phyloP scores from a whole-genome alignment of 2,329 filamentous ascomycete species.

The Colletotrichum sp. region DNA sequence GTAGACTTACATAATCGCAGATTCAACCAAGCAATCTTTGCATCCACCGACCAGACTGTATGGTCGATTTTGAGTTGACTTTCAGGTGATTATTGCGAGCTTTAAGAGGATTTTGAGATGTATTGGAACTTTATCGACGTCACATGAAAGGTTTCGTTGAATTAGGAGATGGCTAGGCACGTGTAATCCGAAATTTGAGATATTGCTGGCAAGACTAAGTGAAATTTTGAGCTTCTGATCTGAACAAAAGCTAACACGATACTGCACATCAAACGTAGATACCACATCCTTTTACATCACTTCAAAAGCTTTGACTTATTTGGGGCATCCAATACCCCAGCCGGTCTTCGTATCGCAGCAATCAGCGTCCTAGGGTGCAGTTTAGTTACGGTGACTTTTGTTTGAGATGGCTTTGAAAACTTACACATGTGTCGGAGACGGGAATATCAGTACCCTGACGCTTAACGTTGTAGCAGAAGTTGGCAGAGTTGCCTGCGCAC shows the following conservation, averaged over 20 bases:
- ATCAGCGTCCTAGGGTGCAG: background rate
- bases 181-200: background rate
- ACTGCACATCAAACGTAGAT: background rate
- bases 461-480: background rate
- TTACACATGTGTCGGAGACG: background rate
- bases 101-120: background rate
- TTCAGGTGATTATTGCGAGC: accelerated
- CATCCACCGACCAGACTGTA: accelerated
- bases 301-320: background rate
- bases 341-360: background rate
- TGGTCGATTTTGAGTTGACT: background rate
- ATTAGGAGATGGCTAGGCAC: background rate
- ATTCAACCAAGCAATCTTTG: accelerated
- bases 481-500: background rate
- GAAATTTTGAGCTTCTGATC: background rate
- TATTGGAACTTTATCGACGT: background rate
- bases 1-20: background rate
- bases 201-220: accelerated
- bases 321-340: background rate
- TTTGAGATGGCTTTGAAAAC: background rate
- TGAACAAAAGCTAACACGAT: too few relatives aligned
- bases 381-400: background rate
- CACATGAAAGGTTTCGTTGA: background rate
- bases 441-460: background rate
- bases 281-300: background rate